Base-by-base conservation (phyloP, 345 rosid species). In the Salix caprea region DNA sequence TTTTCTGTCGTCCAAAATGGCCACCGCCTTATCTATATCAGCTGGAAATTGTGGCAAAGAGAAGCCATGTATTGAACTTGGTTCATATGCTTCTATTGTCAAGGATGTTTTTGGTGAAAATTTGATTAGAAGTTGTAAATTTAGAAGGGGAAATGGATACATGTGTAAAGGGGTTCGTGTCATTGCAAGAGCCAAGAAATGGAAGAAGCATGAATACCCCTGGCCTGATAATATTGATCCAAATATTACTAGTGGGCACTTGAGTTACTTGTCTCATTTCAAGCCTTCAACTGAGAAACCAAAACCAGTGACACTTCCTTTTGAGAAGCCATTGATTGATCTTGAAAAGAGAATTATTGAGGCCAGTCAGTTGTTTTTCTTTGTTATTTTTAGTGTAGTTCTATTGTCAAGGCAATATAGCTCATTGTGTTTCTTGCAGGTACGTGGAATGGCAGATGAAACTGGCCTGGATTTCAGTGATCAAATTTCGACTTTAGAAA, bases 201-300 rank as follows among this genome's bases (percentile, higher is more conserved):
- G 82, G 74, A 93, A 90, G 93, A 95, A 93, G 88, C 89, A 90
- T 19, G 97, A 93, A 56, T 88, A 90, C 76, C 97, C 99, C 0
- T 95, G 99, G 99, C 97, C 99, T 0, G 87, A 86, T 0, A 88
- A 93, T 88, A 91, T 96, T 30, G 99, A 95, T 86, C 96, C 94
- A 0, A 95, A 90, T 78, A 96, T 93, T 39, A 88, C 92, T 79
- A 97, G 99, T 28, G 98, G 97, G 69, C 77, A 90, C 76, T 91
- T 91, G 65, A 83, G 84, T 78, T 90, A 96, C 77, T 90, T 96
- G 44, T 90, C 99, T 0, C 80, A 71, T 76, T 96, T 96, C 81
- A 93, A 96, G 86, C 99, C 98, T 7, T 67, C 86, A 65, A 91
- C 86, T 74, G 87, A 87, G 80, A 82, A 80, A 81, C 96, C 82